Conservation (phyloP, 2,329 filamentous ascomycete genomes). For the Cladosporium cucumerinum region DNA sequence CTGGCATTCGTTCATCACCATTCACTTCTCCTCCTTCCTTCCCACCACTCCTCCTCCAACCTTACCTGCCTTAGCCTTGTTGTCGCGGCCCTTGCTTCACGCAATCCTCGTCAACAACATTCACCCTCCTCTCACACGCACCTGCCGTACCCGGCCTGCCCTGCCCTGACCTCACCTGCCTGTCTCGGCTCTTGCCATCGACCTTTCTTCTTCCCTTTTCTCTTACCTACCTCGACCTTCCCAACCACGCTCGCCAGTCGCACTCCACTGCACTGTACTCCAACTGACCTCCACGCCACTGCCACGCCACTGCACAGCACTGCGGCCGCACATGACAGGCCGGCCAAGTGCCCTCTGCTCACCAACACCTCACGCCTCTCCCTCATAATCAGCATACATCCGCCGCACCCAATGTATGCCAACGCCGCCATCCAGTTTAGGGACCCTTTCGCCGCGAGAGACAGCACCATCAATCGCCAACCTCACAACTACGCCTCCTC, state of each 20-base stretch:
- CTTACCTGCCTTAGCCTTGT: conserved; percentile 3
- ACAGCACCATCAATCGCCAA: conserved; percentile 21
- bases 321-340: conserved; percentile 16
- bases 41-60: background rate
- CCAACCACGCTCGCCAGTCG: background rate
- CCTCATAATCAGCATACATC: conserved; percentile 21
- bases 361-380: conserved; percentile 8
- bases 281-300: background rate
- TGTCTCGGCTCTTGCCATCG: background rate
- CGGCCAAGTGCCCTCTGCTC: conserved; percentile 6
- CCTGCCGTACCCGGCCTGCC: conserved; percentile 6
- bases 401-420: conserved; percentile 33
- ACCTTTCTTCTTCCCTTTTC: background rate
- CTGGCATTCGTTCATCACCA: conserved; percentile 5
- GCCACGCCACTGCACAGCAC: conserved; percentile 2
- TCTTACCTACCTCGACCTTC: conserved; percentile 2
- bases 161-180: background rate
- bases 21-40: background rate
- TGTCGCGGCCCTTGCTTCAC: conserved; percentile 14
- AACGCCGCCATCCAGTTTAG: conserved; percentile 33
- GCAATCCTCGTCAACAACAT: conserved; percentile 16
- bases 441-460: conserved; percentile 34
- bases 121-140: background rate
- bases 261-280: background rate
- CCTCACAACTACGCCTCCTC: conserved; percentile 5